phyloP scores from a whole-genome alignment of 176 grass and related monocot species.

The Oryza longistaminata region DNA sequence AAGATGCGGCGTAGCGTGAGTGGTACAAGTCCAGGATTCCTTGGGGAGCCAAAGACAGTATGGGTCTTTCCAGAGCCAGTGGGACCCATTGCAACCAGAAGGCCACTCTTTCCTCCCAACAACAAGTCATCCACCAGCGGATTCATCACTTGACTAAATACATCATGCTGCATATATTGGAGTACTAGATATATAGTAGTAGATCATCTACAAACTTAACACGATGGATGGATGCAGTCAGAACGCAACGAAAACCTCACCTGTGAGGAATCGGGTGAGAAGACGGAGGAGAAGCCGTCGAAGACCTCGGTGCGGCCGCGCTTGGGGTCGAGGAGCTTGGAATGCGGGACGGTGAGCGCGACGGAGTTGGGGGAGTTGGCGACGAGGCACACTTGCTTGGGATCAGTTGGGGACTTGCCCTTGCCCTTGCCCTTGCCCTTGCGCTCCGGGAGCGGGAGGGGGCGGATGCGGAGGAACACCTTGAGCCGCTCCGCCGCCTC shows the following conservation, averaged over 20 bases:
- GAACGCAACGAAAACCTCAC: too few relatives aligned
- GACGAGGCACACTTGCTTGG: conserved; percentile 52
- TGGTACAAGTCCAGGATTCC: conserved; percentile 68
- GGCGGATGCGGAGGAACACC: conserved; percentile 85
- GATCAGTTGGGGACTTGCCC: conserved; percentile 41
- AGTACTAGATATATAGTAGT: too few relatives aligned
- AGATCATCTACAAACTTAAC: too few relatives aligned
- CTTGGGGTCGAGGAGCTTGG: conserved; percentile 57
- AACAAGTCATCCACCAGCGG: conserved; percentile 76
- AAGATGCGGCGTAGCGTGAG: conserved; percentile 65
- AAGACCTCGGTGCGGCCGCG: conserved; percentile 67
- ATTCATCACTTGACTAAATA: conserved; percentile 69
- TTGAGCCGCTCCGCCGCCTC: conserved; percentile 44
- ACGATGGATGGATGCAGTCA: too few relatives aligned
- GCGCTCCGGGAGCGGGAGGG: not conserved
- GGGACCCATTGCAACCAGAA: conserved; percentile 77
- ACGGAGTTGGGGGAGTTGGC: conserved; percentile 61
- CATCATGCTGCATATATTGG: conserved; percentile 46
- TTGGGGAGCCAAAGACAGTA: conserved; percentile 70
- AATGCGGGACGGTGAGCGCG: conserved; percentile 58
- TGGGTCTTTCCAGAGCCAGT: conserved; percentile 91
- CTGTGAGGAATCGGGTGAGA: conserved; percentile 62
- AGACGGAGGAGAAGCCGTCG: conserved; percentile 80
- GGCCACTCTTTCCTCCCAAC: conserved; percentile 67
- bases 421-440: conserved; percentile 35